phyloP scores from a whole-genome alignment of 2,329 filamentous ascomycete species.

The Pleomassaria siparia region DNA sequence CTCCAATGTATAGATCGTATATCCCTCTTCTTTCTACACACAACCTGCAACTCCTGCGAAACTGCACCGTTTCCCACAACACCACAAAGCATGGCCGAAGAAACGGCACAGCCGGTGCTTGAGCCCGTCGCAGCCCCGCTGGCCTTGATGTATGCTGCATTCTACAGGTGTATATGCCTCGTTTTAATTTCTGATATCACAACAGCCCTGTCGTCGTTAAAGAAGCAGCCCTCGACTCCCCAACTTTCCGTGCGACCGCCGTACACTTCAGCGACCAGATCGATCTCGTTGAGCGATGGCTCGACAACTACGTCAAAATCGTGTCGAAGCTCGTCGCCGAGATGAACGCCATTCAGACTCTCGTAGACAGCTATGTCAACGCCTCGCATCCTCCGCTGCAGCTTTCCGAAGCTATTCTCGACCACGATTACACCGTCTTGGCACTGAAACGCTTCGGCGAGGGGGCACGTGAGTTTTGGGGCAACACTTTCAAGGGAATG shows the following conservation, averaged over 20 bases:
- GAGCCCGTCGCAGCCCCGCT: conserved; percentile 45
- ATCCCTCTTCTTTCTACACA: conserved; percentile 10
- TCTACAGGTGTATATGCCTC: background rate
- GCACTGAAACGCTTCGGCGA: conserved; percentile 85
- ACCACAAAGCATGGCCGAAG: conserved; percentile 37
- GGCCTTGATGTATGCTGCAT: conserved; percentile 43
- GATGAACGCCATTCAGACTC: conserved; percentile 73
- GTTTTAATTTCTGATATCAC: conserved; percentile 11
- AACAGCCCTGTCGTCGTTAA: conserved; percentile 78
- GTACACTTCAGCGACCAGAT: conserved; percentile 89
- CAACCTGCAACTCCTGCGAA: background rate
- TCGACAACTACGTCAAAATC: conserved; percentile 69
- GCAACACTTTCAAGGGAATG: conserved; percentile 69
- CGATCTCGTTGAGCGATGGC: conserved; percentile 89
- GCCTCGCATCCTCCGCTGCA: conserved; percentile 73
- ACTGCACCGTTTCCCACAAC: conserved; percentile 1
- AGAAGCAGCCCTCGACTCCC: conserved; percentile 94
- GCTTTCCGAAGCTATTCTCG: conserved; percentile 80
- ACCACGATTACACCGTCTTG: conserved; percentile 91
- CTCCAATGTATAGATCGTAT: conserved; percentile 18
- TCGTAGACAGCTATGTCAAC: conserved; percentile 74
- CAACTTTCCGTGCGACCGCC: conserved; percentile 86
- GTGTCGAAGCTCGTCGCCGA: conserved; percentile 64
- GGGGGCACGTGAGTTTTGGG: conserved; percentile 85
- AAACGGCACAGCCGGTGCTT: conserved; percentile 34